phyloP scores from a whole-genome alignment of 805 yeast species.

The Geotrichum ghanense region DNA sequence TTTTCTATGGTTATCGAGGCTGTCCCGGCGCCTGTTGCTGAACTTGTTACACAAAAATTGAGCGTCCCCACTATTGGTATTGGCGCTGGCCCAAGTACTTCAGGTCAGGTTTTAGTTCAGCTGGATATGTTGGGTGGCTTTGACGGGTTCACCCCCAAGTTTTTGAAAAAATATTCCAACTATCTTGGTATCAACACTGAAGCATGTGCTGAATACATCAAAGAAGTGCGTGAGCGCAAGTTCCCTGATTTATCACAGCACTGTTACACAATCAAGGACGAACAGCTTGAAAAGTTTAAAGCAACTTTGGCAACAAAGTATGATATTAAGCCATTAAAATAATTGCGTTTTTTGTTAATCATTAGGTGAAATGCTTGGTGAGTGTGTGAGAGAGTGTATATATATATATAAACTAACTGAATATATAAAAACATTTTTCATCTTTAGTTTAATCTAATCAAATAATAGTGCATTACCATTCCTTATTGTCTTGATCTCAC shows the following conservation, averaged over 20 bases:
- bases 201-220: slow-evolving; percentile 43
- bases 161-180: slow-evolving; percentile 60
- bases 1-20: slow-evolving; percentile 74
- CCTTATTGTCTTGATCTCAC: slow-evolving; percentile 13
- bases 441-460: no score
- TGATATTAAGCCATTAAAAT: neutral
- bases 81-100: slow-evolving; percentile 79
- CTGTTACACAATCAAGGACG: slow-evolving; percentile 59
- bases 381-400: neutral
- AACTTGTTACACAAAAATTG: slow-evolving; percentile 46
- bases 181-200: slow-evolving; percentile 36
- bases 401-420: neutral
- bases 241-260: slow-evolving; percentile 58
- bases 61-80: slow-evolving; percentile 83
- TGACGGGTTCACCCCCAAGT: slow-evolving; percentile 48
- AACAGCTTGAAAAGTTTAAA: slow-evolving; percentile 38
- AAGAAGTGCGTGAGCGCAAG: slow-evolving; percentile 41
- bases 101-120: slow-evolving; percentile 86
- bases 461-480: slow-evolving; percentile 16
- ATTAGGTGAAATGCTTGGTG: no score
- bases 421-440: no score
- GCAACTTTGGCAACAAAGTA: slow-evolving; percentile 13
- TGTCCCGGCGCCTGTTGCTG: slow-evolving; percentile 64
- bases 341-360: no score
- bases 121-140: slow-evolving; percentile 66